phyloP scores from a whole-genome alignment of 2,329 filamentous ascomycete genomes.

The Seiridium cupressi region DNA sequence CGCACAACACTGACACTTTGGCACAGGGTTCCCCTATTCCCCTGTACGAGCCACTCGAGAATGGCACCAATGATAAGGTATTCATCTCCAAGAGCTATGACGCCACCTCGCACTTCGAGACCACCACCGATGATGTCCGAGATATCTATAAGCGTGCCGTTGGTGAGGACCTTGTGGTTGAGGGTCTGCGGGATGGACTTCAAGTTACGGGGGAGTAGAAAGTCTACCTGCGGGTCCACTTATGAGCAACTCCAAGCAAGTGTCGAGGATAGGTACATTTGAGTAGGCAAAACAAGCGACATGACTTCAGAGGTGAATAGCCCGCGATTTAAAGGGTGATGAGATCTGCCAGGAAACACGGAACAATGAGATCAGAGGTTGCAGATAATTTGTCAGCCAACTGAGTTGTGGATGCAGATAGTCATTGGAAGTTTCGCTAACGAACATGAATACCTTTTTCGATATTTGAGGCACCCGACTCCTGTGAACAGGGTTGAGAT shows the following conservation, averaged over 20 bases:
- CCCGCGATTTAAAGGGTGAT: neutral
- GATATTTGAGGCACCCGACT: too few species aligned
- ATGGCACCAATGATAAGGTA: slow-evolving; percentile 83
- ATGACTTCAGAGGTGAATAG: too few species aligned
- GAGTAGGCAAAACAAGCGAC: too few species aligned
- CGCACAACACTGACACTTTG: neutral
- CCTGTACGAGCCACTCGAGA: slow-evolving; percentile 85
- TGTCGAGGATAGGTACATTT: too few species aligned
- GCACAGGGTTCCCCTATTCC: slow-evolving; percentile 75
- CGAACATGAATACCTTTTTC: neutral
- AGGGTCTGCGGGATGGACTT: slow-evolving; percentile 79
- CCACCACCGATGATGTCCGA: slow-evolving; percentile 82
- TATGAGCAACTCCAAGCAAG: neutral
- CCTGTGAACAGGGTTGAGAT: too few species aligned
- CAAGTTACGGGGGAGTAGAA: slow-evolving; percentile 67
- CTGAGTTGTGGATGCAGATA: neutral
- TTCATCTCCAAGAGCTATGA: slow-evolving; percentile 99
- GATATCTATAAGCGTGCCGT: slow-evolving; percentile 86
- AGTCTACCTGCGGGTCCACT: neutral
- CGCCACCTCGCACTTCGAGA: slow-evolving; percentile 97
- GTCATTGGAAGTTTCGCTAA: neutral
- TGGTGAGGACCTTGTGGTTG: slow-evolving; percentile 83
- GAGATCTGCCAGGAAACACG: neutral
- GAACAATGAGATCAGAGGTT: neutral
- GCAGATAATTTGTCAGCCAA: neutral